Conservation (phyloP, 208 protist genomes). For the Acanthamoeba healyi region DNA sequence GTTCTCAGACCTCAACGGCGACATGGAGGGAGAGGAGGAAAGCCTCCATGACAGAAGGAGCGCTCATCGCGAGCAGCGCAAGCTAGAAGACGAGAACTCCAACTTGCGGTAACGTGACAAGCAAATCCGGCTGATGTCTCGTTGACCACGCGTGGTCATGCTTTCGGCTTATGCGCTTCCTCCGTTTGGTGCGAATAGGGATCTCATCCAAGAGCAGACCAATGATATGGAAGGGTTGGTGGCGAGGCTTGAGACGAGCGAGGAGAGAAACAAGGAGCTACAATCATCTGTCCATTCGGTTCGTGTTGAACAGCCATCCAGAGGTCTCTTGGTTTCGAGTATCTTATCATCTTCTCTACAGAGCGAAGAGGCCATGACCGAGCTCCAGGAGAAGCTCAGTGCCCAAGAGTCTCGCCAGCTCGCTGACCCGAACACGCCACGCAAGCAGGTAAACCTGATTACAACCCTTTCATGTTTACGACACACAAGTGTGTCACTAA, state of each 20-base stretch:
- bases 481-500: no score
- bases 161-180: not conserved
- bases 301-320: not conserved
- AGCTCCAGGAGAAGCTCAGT: not conserved
- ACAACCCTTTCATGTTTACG: not conserved
- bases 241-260: slow-evolving; percentile 17
- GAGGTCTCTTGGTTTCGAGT: not conserved
- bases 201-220: not conserved
- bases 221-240: slow-evolving; percentile 34
- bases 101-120: not conserved
- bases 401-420: not conserved
- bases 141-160: no score
- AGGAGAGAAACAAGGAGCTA: not conserved
- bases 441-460: not conserved
- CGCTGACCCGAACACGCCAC: not conserved
- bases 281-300: not conserved
- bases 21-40: not conserved
- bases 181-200: not conserved
- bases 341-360: not conserved
- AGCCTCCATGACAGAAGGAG: not conserved
- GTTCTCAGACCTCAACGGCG: not conserved
- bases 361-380: not conserved
- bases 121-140: not conserved
- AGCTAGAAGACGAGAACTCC: not conserved
- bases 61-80: not conserved